phyloP scores from a whole-genome alignment of 2,329 filamentous ascomycete species.

The Trichoderma oligosporum region DNA sequence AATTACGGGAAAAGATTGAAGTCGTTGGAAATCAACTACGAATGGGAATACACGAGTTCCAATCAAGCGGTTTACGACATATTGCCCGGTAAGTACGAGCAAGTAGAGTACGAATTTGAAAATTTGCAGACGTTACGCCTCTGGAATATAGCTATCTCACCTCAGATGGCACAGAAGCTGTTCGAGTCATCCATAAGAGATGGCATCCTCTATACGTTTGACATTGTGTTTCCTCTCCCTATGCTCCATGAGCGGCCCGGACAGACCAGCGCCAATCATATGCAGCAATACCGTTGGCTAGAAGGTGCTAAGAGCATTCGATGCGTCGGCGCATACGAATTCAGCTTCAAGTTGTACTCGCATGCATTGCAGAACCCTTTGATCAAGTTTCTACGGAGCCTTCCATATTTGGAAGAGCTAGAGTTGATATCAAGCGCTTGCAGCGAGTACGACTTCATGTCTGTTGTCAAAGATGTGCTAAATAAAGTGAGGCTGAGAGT shows the following conservation, averaged over 20 bases:
- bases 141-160: slow-evolving; percentile 26
- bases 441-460: slow-evolving; percentile 29
- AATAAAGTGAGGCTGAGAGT: slow-evolving; percentile 31
- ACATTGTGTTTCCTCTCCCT: slow-evolving; percentile 36
- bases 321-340: slow-evolving; percentile 35
- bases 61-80: not conserved
- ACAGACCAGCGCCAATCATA: slow-evolving; percentile 28
- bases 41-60: not conserved
- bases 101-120: slow-evolving; percentile 20
- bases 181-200: slow-evolving; percentile 28
- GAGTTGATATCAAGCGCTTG: slow-evolving; percentile 34
- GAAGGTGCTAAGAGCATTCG: slow-evolving; percentile 33
- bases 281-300: slow-evolving; percentile 36
- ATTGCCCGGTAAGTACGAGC: not conserved
- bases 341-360: slow-evolving; percentile 33
- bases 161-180: slow-evolving; percentile 25
- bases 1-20: slow-evolving; percentile 26
- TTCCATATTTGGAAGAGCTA: slow-evolving; percentile 37
- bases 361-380: slow-evolving; percentile 32
- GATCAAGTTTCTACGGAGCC: slow-evolving; percentile 34
- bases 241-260: slow-evolving; percentile 26
- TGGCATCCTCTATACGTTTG: slow-evolving; percentile 33
- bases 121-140: slow-evolving; percentile 32
- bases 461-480: slow-evolving; percentile 31
- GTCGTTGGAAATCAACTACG: slow-evolving; percentile 32